Conservation (phyloP, 129 eudicot genomes). For the Arctium lappa region DNA sequence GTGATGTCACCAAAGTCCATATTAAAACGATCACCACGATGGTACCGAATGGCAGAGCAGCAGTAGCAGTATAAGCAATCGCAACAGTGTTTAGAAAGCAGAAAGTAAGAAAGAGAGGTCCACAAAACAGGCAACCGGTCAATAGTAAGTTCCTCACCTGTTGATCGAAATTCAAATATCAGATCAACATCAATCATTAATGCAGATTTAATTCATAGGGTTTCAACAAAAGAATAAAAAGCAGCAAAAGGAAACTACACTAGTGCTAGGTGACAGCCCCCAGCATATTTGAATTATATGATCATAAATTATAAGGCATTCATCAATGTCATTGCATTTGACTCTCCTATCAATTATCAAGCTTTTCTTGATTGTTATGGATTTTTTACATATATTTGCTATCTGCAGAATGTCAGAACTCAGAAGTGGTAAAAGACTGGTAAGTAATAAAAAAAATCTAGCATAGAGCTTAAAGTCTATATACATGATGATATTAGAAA, state of each 20-base stretch:
- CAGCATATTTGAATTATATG: not conserved
- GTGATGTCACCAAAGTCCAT: slow-evolving; percentile 76
- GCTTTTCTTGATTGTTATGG: not conserved
- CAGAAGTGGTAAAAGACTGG: not conserved
- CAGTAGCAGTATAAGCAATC: slow-evolving; percentile 63
- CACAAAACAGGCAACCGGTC: slow-evolving; percentile 69
- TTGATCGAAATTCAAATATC: not conserved
- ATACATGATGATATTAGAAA: not conserved
- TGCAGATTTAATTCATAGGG: not conserved
- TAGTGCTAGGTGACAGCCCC: not conserved
- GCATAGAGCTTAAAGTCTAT: not conserved
- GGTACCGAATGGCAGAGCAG: slow-evolving; percentile 75
- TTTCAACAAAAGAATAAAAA: too few species aligned
- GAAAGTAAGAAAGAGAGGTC: slow-evolving; percentile 69
- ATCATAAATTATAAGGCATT: too few species aligned
- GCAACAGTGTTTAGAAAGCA: slow-evolving; percentile 81
- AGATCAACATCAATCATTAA: not conserved
- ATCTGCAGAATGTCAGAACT: not conserved
- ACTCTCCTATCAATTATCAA: not conserved
- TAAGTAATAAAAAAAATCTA: not conserved
- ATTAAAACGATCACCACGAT: slow-evolving; percentile 72
- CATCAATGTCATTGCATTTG: not conserved
- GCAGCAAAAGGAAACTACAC: not conserved
- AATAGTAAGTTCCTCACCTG: slow-evolving; percentile 67
- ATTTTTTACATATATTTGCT: not conserved